Conservation (phyloP, 441 rosid genomes). For the Rhodomyrtus psidioides region DNA sequence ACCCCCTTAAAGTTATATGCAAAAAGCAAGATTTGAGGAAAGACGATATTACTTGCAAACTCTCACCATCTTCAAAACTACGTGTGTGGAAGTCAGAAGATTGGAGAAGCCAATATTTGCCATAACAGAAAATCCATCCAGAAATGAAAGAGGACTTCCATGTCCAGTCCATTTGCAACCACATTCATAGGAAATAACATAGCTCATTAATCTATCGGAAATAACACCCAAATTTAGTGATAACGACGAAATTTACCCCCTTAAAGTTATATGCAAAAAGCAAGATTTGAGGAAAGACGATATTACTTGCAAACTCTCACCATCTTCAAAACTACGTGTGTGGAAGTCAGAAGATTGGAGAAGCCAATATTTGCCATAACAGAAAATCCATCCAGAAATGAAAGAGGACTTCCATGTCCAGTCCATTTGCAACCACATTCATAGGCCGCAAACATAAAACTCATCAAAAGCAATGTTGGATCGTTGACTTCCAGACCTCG, state of each 20-base stretch:
- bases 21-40: background rate
- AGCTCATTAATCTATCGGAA: background rate
- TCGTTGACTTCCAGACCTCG: background rate
- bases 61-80: background rate
- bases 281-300: background rate
- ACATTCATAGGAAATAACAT: too few species aligned
- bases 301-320: background rate
- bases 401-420: background rate
- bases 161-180: background rate
- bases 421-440: background rate
- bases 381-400: background rate
- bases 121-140: background rate
- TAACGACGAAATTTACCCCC: background rate
- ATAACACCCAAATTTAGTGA: background rate
- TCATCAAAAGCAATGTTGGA: background rate
- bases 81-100: background rate
- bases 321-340: background rate
- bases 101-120: background rate
- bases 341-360: background rate
- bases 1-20: background rate
- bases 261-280: background rate
- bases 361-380: background rate
- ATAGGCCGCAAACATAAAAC: background rate
- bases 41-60: background rate
- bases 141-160: background rate